A percentile compares a stretch with the other conserved stretches of the same genome.
phyloP scores from a whole-genome alignment of 176 grass and related monocot genomes.

The Oryza longistaminata region DNA sequence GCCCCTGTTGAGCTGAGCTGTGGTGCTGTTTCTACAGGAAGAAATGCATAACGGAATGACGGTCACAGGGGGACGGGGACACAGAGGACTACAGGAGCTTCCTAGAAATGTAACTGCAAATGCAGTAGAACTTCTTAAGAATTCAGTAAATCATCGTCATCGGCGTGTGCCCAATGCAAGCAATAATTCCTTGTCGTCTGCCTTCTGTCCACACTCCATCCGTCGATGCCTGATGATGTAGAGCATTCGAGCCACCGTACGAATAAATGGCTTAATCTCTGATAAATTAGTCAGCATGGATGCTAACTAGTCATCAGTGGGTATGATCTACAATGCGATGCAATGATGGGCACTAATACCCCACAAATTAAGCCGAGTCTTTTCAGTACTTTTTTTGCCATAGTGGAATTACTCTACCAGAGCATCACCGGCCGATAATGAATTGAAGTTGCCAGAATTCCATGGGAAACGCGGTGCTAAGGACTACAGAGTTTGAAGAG shows the following conservation, averaged over 20 bases:
- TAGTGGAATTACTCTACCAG: not conserved
- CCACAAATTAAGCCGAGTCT: not conserved
- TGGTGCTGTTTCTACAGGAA: not conserved
- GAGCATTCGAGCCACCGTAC: not conserved
- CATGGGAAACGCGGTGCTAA: not conserved
- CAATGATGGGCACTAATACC: not conserved
- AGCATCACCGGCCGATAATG: not conserved
- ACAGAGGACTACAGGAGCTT: not conserved
- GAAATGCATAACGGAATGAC: not conserved
- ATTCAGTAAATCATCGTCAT: not conserved
- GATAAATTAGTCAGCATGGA: not conserved
- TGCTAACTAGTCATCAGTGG: not conserved
- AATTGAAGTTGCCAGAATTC: not conserved
- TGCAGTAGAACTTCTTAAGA: not conserved
- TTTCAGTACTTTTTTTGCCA: not conserved
- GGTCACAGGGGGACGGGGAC: not conserved
- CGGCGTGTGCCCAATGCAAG: not conserved
- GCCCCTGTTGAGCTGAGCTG: not conserved
- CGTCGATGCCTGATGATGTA: slow-evolving; percentile 16
- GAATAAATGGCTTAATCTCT: not conserved
- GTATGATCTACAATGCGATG: not conserved
- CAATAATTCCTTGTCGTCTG: slow-evolving; percentile 19
- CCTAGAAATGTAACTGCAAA: not conserved
- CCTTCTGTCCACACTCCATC: not conserved
- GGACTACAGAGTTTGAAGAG: slow-evolving; percentile 9